These are phyloP conservation scores for Oidium heveae DNA, from an alignment of 2,329 filamentous ascomycete species.

Conservation along the genomic window DNA sequence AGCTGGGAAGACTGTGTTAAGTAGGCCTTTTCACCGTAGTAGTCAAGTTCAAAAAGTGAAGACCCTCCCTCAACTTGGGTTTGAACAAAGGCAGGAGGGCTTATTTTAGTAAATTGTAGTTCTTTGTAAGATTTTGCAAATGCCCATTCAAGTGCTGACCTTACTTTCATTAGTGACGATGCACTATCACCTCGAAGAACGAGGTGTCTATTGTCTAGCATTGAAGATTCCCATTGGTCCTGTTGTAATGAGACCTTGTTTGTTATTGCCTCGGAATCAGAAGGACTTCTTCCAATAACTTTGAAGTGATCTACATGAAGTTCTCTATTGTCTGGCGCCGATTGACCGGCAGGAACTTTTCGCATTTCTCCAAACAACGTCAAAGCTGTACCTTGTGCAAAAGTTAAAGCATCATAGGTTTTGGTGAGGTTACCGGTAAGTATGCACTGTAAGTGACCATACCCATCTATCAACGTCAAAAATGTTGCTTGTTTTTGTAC, in stretches of 20 bases:
- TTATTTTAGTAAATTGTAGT: slow-evolving; percentile 38
- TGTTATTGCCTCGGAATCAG: slow-evolving; percentile 50
- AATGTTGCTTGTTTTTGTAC: slow-evolving; percentile 70
- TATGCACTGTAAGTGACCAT: slow-evolving; percentile 65
- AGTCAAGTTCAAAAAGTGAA: slow-evolving; percentile 31
- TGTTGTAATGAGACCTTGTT: slow-evolving; percentile 43
- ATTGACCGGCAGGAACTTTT: slow-evolving; percentile 37
- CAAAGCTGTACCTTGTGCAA: slow-evolving; percentile 46
- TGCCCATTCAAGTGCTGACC: slow-evolving; percentile 39
- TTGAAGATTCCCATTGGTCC: slow-evolving; percentile 25
- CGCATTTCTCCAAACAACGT: slow-evolving; percentile 43
- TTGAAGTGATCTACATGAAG: slow-evolving; percentile 48
- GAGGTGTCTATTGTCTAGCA: slow-evolving; percentile 41
- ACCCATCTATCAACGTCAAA: slow-evolving; percentile 64
- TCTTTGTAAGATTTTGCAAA: slow-evolving; percentile 43
- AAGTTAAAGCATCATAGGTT: slow-evolving; percentile 45
- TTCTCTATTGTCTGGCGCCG: slow-evolving; percentile 45
- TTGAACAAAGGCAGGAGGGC: slow-evolving; percentile 51
- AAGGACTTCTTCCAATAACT: slow-evolving; percentile 41
- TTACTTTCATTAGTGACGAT: slow-evolving; percentile 45
- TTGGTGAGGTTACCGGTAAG: slow-evolving; percentile 54
- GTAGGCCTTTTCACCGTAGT: slow-evolving; percentile 70
- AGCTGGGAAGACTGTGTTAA: slow-evolving; percentile 93
- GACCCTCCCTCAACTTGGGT: slow-evolving; percentile 56
- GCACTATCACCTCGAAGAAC: slow-evolving; percentile 43